Percentiles rank a stretch among this genome's conserved stretches.
These are phyloP conservation scores for Saccharum spontaneum DNA, from an alignment of 176 grass and related monocot species.

Conservation along the genomic window DNA sequence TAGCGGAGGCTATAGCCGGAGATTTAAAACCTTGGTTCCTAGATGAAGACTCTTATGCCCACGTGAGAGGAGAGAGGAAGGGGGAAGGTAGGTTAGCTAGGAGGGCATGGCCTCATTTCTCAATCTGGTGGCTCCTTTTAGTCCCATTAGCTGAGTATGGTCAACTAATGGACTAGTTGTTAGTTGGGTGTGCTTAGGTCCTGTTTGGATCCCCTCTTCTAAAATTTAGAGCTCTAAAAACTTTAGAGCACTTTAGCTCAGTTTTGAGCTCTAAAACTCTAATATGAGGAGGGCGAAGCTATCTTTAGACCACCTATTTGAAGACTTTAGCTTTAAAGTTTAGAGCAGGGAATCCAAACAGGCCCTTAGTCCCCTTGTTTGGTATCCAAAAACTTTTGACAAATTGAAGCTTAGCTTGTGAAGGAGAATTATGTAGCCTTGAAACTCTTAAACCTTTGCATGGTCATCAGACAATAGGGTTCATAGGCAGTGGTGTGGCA, in stretches of 20 bases:
- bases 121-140: background rate
- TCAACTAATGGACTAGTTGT: background rate
- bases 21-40: no score
- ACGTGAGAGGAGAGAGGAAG: background rate
- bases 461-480: background rate
- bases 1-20: no score
- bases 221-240: no score
- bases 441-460: background rate
- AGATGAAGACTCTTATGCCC: background rate
- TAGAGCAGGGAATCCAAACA: no score
- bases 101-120: background rate
- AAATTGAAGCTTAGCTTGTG: background rate
- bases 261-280: no score
- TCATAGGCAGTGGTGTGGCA: background rate
- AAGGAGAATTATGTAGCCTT: background rate
- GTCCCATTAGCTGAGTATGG: background rate
- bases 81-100: background rate
- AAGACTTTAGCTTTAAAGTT: no score
- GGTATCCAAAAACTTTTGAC: background rate
- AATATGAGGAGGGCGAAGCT: no score
- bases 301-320: no score
- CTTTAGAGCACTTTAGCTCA: no score
- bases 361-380: background rate
- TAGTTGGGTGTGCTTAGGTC: background rate
- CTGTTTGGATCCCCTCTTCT: no score